Evolutionary conservation across 2,329 filamentous ascomycete species (phyloP), one percentile per base, ranked within the genome.

Genomic region (Cladosporium cucumerinum): DNA sequence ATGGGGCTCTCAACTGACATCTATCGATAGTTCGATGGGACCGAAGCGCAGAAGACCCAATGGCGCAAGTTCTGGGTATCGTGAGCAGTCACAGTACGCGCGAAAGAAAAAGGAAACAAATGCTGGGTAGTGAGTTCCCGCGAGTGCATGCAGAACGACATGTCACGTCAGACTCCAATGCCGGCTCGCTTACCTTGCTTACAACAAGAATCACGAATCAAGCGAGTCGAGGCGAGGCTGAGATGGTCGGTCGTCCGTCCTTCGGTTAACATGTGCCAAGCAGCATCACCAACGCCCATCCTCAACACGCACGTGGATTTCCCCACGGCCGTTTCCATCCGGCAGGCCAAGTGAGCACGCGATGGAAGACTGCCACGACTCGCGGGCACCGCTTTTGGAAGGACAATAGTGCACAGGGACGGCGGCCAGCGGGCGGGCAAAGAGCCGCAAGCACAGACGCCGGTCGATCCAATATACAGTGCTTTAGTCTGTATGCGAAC

Each of bases 31-130:
- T 94, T 95, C 73, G 81, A 85, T 49, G 92, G 92, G 0, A 85
- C 83, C 1, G 84, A 86, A 60, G 86, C 89, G 36, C 87, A 92
- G 69, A 88, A 87, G 72, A 79, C 80, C 39, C 78, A 91, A 52
- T 97, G 93, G 93, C 84, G 82, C 5, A 86, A 85, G 71, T 93
- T 92, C 73, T 97, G 92, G 92, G 80, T 86, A 58, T 73, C 70
- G 57, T 72, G 68, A 62, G 8, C 36, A 54, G 30, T 12, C 11
- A 2, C 28, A 43, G 39, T 26, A 43, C 34, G 34, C 16, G 55
- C 25, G 55, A 58, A 28, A 18, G 23, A 21, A 21, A 46, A 46
- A 21, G n/a, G 39, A 46, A n/a, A 5, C 2, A 58, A 46, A 28
- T n/a, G 34, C 32, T 58, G 32, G 34, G 14, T 12, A 43, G 25